Evolutionary conservation across 1,284 basidiomycete genomes (phyloP), one percentile per base, ranked within the genome.

Genomic region (Mycena citricolor): DNA sequence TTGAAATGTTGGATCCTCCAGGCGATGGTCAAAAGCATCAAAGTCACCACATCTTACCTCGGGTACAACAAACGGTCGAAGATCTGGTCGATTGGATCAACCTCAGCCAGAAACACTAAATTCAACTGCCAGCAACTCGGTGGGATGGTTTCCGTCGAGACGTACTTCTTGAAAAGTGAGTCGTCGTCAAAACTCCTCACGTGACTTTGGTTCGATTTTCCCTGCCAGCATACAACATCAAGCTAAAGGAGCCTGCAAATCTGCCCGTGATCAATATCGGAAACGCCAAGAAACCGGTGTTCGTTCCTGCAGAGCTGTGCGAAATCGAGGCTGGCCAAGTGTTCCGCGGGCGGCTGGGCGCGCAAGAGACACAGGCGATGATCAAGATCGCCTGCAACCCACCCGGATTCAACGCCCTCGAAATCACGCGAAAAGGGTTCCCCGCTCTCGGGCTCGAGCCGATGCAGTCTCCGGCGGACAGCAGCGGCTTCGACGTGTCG

Each of bases 301-400:
- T 63, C 49, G 63, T 87, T 2, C 86, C 86, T 0, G 77, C 82
- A 1, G 86, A 89, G 57, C 47, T 89, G 2, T 89, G 86, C 66
- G 65, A 76, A 14, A 84, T 89, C 38, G 60, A 71, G 8, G 62
- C 72, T 0, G 77, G 79, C 5, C 76, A 77, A 44, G 63, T 77
- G 0, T 82, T 74, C 55, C 63, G 67, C 20, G 79, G 74, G 6
- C 76, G 70, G 47, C 73, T 86, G 3, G 68, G 61, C 44, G 71
- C 71, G 8, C 65, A 59, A 4, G 77, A 83, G 51, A 85, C 82
- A 0, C 65, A 73, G 0, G 58, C 68, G n/a, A 86, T 88, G 85
- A 81, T 87, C 47, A 65, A 64, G 22, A 66, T 68, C 36, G 84
- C 85, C 0, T 80, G 79, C 60, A 79, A 80, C 24, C 68, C 68